A percentile compares a stretch with the other conserved stretches of the same genome.
Conservation (phyloP, 2,329 filamentous ascomycete genomes). For the Hypocrella siamensis region DNA sequence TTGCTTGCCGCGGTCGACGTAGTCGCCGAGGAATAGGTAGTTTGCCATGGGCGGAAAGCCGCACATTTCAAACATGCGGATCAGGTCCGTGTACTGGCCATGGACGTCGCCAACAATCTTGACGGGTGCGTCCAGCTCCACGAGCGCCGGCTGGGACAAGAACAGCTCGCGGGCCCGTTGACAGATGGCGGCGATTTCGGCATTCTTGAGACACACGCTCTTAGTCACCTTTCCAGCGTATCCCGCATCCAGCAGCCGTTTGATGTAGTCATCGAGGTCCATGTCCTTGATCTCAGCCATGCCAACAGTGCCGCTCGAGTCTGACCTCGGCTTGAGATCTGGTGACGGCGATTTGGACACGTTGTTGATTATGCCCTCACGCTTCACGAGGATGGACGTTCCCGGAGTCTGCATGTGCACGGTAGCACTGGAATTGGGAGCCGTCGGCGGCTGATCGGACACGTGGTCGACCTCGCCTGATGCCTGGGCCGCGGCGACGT, state of each 20-base stretch:
- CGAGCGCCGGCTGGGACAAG: conserved; percentile 75
- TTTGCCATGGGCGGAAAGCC: conserved; percentile 86
- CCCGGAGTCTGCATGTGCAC: conserved; percentile 53
- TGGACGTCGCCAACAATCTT: conserved; percentile 98
- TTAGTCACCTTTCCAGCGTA: conserved; percentile 97
- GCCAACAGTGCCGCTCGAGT: conserved; percentile 44
- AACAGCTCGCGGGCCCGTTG: conserved; percentile 78
- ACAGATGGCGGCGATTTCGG: conserved; percentile 90
- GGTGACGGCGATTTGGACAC: conserved; percentile 33
- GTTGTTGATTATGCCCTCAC: conserved; percentile 54
- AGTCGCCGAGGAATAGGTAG: conserved; percentile 89
- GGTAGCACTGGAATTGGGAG: conserved; percentile 36
- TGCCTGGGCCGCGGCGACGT: conserved; percentile 66
- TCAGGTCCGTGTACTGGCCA: conserved; percentile 89
- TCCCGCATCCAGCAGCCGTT: conserved; percentile 79
- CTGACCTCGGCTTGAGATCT: conserved; percentile 21
- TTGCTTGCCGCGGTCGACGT: conserved; percentile 93
- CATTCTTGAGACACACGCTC: conserved; percentile 92
- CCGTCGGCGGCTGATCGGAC: conserved; percentile 73
- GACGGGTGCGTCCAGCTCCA: conserved; percentile 86
- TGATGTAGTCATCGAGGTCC: conserved; percentile 95
- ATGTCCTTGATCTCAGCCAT: conserved; percentile 86
- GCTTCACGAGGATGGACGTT: conserved; percentile 79
- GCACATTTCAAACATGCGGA: conserved; percentile 97
- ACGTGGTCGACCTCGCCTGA: conserved; percentile 89